phyloP scores from a whole-genome alignment of 1,284 basidiomycete species.

The Puccinia hordei region DNA sequence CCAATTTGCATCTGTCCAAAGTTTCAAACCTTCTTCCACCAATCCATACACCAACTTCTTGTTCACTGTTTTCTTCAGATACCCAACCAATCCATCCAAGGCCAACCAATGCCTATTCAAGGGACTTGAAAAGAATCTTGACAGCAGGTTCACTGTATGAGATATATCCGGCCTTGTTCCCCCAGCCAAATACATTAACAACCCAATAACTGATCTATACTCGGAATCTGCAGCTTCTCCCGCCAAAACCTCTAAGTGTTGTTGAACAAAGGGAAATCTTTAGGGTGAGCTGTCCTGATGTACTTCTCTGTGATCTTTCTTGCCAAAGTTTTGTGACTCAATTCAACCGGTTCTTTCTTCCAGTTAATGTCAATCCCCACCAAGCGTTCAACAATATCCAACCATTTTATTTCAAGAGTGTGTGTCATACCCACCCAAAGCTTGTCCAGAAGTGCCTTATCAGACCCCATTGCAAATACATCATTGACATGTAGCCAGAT shows the following conservation, averaged over 20 bases:
- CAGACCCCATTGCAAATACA: background rate
- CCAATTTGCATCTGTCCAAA: constrained; percentile 30
- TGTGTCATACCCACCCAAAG: background rate
- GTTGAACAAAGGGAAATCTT: background rate
- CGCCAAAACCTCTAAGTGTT: background rate
- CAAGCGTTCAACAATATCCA: background rate
- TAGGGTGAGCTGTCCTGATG: background rate
- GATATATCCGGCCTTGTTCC: too few relatives aligned
- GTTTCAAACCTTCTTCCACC: too few relatives aligned
- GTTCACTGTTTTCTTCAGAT: constrained; percentile 1
- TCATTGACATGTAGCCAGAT: constrained; percentile 37
- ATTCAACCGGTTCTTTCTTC: background rate
- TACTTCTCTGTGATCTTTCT: background rate
- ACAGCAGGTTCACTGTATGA: too few relatives aligned
- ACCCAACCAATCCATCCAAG: background rate
- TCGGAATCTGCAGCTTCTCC: background rate
- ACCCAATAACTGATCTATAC: too few relatives aligned
- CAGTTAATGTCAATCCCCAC: constrained; percentile 5
- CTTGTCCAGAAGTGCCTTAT: background rate
- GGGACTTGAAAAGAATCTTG: background rate
- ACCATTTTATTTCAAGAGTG: constrained; percentile 9
- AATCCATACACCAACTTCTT: background rate
- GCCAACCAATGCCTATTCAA: background rate
- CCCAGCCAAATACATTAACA: too few relatives aligned
- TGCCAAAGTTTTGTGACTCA: background rate